Evolutionary conservation across 163 green algal species (phyloP).

Genomic region (Chlamydomonas reinhardtii): DNA sequence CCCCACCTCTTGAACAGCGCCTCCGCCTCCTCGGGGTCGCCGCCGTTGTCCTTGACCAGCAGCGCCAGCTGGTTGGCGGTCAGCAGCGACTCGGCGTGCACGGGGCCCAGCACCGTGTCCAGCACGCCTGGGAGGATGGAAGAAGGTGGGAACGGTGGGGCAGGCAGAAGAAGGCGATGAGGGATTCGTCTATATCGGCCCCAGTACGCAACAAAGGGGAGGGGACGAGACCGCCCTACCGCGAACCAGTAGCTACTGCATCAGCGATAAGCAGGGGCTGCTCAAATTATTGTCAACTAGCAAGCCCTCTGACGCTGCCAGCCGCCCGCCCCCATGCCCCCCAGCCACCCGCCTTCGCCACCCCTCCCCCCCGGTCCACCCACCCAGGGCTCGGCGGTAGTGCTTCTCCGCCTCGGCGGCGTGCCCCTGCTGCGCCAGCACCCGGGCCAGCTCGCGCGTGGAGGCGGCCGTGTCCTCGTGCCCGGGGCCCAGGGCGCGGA

Average conservation of each 20-base stretch:
- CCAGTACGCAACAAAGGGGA: too few relatives aligned
- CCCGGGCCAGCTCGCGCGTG: constrained; percentile 16
- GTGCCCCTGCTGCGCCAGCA: constrained; percentile 27
- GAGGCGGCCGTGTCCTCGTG: constrained; percentile 23
- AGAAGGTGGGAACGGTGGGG: too few relatives aligned
- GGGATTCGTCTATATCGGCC: too few relatives aligned
- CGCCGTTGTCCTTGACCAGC: constrained; percentile 20
- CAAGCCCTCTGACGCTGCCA: too few relatives aligned
- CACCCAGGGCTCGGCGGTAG: constrained; percentile 1
- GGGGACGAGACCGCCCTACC: too few relatives aligned
- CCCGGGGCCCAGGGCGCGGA: not conserved
- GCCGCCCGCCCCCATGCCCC: too few relatives aligned
- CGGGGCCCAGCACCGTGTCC: constrained; percentile 14
- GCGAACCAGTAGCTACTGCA: too few relatives aligned
- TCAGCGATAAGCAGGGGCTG: too few relatives aligned
- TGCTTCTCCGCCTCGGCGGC: constrained; percentile 34
- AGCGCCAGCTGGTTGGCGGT: constrained; percentile 32
- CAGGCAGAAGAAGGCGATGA: too few relatives aligned
- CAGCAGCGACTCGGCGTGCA: constrained; percentile 6
- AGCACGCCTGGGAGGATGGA: constrained; percentile 17
- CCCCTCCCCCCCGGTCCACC: not conserved
- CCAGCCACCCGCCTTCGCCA: too few relatives aligned
- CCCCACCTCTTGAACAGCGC: constrained; percentile 21
- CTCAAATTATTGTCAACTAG: too few relatives aligned
- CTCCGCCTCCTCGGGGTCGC: constrained; percentile 15